These are phyloP conservation scores for Venturia oleaginea DNA, from an alignment of 2,329 filamentous ascomycete species.

Conservation along the genomic window DNA sequence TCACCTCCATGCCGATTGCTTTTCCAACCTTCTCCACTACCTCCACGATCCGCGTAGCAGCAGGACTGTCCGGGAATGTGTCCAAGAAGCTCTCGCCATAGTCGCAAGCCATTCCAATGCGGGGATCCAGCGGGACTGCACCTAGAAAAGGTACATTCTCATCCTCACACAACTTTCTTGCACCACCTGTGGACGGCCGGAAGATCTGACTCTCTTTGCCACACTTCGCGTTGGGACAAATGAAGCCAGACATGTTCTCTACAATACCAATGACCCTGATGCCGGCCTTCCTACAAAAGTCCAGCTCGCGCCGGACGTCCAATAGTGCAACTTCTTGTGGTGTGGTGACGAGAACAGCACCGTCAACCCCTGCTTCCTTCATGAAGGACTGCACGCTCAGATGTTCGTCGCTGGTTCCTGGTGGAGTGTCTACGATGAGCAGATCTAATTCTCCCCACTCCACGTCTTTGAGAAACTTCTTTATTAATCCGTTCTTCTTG, in stretches of 20 bases:
- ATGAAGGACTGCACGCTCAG: constrained; percentile 86
- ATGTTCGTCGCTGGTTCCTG: constrained; percentile 92
- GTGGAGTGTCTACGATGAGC: constrained; percentile 87
- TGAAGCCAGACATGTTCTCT: constrained; percentile 97
- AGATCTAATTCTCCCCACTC: constrained; percentile 96
- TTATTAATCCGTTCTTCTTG: constrained; percentile 98
- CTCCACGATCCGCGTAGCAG: constrained; percentile 68
- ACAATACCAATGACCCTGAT: constrained; percentile 83
- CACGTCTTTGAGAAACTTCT: constrained; percentile 95
- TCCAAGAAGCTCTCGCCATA: constrained; percentile 97
- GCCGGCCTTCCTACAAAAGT: constrained; percentile 91
- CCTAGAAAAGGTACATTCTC: constrained; percentile 84
- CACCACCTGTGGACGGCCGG: constrained; percentile 82
- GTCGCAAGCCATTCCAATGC: constrained; percentile 94
- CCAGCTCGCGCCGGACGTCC: constrained; percentile 93
- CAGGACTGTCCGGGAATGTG: constrained; percentile 84
- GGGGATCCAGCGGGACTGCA: constrained; percentile 79
- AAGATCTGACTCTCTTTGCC: constrained; percentile 77
- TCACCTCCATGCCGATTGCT: constrained; percentile 22
- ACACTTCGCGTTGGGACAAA: constrained; percentile 71
- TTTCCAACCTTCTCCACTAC: constrained; percentile 68
- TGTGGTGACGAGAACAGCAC: constrained; percentile 86
- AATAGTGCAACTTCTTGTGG: constrained; percentile 89
- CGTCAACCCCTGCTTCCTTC: constrained; percentile 84
- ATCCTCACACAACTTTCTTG: constrained; percentile 68